Percentiles rank a stretch among this genome's conserved stretches.
These are phyloP conservation scores for Populus hybrid DNA, from an alignment of 441 rosid species.

Conservation along the genomic window DNA sequence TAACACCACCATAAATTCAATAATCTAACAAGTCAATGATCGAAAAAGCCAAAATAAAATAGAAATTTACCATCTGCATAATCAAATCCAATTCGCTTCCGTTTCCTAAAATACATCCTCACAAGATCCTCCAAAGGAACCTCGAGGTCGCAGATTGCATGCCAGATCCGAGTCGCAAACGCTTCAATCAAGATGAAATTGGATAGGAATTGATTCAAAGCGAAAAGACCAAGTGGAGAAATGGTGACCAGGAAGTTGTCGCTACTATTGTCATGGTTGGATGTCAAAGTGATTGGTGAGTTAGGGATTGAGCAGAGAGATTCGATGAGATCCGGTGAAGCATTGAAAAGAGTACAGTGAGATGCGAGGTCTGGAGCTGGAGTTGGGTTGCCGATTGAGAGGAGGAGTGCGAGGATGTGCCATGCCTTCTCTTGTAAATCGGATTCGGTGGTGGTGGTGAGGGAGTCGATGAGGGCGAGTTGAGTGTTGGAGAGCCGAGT, in stretches of 20 bases:
- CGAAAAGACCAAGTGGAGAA: constrained; percentile 31
- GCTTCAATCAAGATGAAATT: constrained; percentile 24
- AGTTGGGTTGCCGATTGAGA: constrained; percentile 54
- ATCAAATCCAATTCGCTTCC: constrained; percentile 37
- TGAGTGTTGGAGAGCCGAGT: constrained; percentile 22
- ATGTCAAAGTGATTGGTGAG: constrained; percentile 42
- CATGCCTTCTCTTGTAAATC: constrained; percentile 47
- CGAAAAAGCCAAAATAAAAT: background rate
- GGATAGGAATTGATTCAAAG: constrained; percentile 29
- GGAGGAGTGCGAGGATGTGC: constrained; percentile 54
- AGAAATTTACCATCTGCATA: constrained; percentile 7
- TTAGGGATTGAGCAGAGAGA: constrained; percentile 50
- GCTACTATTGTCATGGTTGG: background rate
- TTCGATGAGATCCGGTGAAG: constrained; percentile 39
- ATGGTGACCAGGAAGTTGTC: constrained; percentile 32
- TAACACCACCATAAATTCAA: background rate
- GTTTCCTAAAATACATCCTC: constrained; percentile 34
- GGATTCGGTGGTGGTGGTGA: constrained; percentile 26
- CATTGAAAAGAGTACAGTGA: constrained; percentile 39
- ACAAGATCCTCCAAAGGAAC: background rate
- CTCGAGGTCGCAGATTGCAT: background rate
- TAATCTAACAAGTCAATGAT: constrained; percentile 2
- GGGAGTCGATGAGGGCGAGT: constrained; percentile 20
- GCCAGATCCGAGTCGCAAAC: constrained; percentile 12
- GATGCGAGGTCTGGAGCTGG: constrained; percentile 43